Evolutionary conservation across 352 stramenopile genomes (phyloP).

Genomic region (Blastocystis sp.): DNA sequence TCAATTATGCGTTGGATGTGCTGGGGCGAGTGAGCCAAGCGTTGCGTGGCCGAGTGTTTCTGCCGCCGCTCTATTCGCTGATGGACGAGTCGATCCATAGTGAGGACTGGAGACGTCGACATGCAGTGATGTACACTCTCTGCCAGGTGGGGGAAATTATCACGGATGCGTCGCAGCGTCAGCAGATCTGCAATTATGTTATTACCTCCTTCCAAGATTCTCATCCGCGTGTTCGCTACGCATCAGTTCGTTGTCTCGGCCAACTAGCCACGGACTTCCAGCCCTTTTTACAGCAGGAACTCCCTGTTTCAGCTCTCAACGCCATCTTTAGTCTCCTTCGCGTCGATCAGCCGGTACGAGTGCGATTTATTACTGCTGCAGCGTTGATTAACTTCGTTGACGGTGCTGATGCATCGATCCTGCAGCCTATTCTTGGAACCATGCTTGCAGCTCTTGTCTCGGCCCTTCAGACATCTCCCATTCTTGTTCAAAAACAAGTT

Average conservation of each 20-base stretch:
- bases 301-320: neutral
- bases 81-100: constrained; percentile 2
- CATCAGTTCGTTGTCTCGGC: constrained; percentile 43
- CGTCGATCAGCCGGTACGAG: neutral
- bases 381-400: constrained; percentile 63
- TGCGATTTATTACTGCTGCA: constrained; percentile 44
- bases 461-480: neutral
- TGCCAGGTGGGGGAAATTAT: constrained; percentile 44
- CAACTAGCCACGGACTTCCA: constrained; percentile 55
- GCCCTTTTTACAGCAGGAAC: constrained; percentile 31
- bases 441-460: constrained; percentile 11
- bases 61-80: constrained; percentile 29
- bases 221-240: constrained; percentile 39
- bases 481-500: constrained; percentile 52
- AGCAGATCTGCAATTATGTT: constrained; percentile 42
- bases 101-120: neutral
- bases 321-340: constrained; percentile 32
- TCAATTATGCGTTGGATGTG: constrained; percentile 24
- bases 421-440: constrained; percentile 30
- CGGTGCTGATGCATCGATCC: neutral
- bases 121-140: constrained; percentile 51
- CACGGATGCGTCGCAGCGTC: neutral
- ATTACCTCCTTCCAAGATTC: constrained; percentile 39
- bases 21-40: neutral
- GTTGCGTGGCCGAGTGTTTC: constrained; percentile 19